A percentile compares a stretch with the other conserved stretches of the same genome.
Evolutionary conservation across 306 rosid species (phyloP).

Genomic region (Abrus pulchellus): DNA sequence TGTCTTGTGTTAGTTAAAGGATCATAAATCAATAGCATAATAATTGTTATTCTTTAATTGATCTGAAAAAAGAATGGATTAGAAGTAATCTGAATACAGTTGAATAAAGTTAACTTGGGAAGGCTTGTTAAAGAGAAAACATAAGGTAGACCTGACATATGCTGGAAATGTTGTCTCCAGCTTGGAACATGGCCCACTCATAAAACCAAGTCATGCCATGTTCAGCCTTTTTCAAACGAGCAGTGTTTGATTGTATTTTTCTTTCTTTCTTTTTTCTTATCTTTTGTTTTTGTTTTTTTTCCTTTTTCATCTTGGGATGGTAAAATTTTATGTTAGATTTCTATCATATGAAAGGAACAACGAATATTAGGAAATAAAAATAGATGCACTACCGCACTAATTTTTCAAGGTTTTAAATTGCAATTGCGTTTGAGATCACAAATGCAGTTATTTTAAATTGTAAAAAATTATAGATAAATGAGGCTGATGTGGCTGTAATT

Average conservation of each 20-base stretch:
- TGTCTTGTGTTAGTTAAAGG: background rate
- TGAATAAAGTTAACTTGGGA: background rate
- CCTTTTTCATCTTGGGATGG: background rate
- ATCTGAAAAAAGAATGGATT: background rate
- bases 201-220: background rate
- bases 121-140: conserved; percentile 11
- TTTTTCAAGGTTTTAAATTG: background rate
- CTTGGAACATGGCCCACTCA: background rate
- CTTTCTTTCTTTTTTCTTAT: background rate
- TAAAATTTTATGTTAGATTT: background rate
- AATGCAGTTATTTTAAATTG: background rate
- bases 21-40: background rate
- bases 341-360: background rate
- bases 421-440: background rate
- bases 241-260: background rate
- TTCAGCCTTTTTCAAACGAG: background rate
- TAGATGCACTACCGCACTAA: background rate
- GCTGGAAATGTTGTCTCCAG: background rate
- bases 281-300: background rate
- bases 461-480: background rate
- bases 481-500: background rate
- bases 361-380: background rate
- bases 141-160: background rate
- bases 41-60: conserved; percentile 4
- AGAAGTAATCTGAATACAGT: background rate